Evolutionary conservation across 192 early-diverging fungal genomes (phyloP), one percentile per base, ranked within the genome.

Genomic region (Entophlyctis helioformis): DNA sequence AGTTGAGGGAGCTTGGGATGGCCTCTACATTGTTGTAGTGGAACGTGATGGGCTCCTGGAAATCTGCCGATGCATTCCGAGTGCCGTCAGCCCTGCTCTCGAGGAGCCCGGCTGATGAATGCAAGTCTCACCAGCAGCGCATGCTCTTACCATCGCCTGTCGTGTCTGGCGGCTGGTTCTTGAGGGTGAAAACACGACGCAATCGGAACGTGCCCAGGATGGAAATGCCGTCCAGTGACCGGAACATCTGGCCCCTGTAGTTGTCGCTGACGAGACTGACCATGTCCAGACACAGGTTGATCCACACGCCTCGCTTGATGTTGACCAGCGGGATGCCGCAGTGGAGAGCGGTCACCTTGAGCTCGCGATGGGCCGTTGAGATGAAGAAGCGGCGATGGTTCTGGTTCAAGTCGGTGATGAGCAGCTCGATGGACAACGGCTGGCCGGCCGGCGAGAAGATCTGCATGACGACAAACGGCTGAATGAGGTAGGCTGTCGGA

Each of bases 281-380:
- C 34, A 69, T 25, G 46, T 67, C 59, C 21, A 69, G 39, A 41
- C 56, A 65, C 22, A 67, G 41, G 61, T 67, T 69, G 19, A 62
- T 28, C 63, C 63, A 69, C 57, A 53, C 35, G 23, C 48, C 47
- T 10, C 59, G 41, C 26, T 47, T 51, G 2, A 62, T 13, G 33
- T 42, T 26, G 11, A 52, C 26, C 21, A 69, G 26, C 10, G 67
- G 67, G 13, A 61, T 25, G 2, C 56, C 58, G 21, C 50, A 51
- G 38, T 69, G 67, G 3, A 69, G 44, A 16, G 67, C 67, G 8
- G 63, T 69, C 16, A 39, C 39, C 43, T 69, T 69, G 35, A 42
- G 45, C 26, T 55, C 57, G 2, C 36, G 25, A 4, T 31, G 39
- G 13, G 56, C 39, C 22, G 63, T 66, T 3, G 67, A 67, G n/a